Base-by-base conservation (phyloP, 2,329 filamentous ascomycete species). In the Penicillium rolfsii region DNA sequence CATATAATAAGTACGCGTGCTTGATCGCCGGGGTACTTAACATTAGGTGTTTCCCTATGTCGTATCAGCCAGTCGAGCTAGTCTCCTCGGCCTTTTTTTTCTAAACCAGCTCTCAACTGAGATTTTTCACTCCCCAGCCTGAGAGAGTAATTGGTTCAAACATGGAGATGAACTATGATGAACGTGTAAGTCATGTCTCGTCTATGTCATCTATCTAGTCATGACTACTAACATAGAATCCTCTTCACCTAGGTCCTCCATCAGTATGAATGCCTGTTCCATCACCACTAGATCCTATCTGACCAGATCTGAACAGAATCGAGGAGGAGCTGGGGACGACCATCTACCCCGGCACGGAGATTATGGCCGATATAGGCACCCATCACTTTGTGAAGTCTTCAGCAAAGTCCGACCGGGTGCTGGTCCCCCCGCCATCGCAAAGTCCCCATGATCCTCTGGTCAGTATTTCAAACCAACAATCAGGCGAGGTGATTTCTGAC, bases 351-450 rank as follows among this genome's bases (percentile, higher is more conserved):
- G 84, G 84, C 22, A 87, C 84, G 3, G 84, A 86, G 72, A 79
- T 86, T 68, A 87, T 86, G 84, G 74, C 79, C 7, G 84, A 89
- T 77, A 81, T 88, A 45, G 85, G 85, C n/a, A 77, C 78, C 0
- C 85, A 87, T 72, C 86, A 88, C 72, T 89, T 89, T 67, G 85
- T 89, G 68, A 89, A 88, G 61, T 72, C 76, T 67, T 78, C 79
- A 22, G 71, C 73, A 22, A 68, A 71, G 28, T 73, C 74, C 28
- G 71, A 74, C 24, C 76, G 79, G 35, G 81, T 83, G 14, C 73
- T 84, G 16, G 81, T 84, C 6, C 82, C 82, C 35, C 82, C 84
- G 64, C 82, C 82, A 6, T 81, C 79, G 1, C 72, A 76, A 41
- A 74, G 81, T 58, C 77, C 77, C 9, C 73, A 81, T 67, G 80